Percentiles rank a stretch among this genome's conserved stretches.
phyloP scores from a whole-genome alignment of 2,329 filamentous ascomycete species.

The Ascochyta pisi region DNA sequence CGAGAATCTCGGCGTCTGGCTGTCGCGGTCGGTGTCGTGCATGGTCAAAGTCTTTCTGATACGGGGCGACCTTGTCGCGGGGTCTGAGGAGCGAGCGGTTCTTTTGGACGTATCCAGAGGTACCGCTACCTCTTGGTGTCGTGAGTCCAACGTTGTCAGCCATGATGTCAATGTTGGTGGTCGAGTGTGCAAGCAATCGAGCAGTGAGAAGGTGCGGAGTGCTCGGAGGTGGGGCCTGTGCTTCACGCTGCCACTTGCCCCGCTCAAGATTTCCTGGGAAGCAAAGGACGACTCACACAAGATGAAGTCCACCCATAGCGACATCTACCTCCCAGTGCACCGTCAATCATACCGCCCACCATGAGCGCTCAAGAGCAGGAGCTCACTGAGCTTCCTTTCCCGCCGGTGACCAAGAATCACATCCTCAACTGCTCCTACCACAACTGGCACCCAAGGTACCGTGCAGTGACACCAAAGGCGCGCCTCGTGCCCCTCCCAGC shows the following conservation, averaged over 20 bases:
- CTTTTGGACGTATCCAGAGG: constrained; percentile 95
- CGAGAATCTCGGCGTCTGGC: constrained; percentile 89
- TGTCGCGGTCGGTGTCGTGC: constrained; percentile 79
- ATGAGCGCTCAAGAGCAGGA: constrained; percentile 28
- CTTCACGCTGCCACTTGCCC: constrained; percentile 27
- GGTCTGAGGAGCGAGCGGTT: constrained; percentile 89
- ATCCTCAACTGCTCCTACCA: constrained; percentile 96
- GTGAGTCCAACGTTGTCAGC: constrained; percentile 96
- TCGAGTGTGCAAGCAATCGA: background rate
- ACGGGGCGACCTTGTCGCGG: constrained; percentile 80
- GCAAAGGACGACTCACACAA: constrained; percentile 32
- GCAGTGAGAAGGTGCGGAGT: constrained; percentile 20
- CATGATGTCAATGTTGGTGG: constrained; percentile 61
- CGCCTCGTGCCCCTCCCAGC: constrained; percentile 78
- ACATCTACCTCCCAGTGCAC: background rate
- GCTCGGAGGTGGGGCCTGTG: constrained; percentile 36
- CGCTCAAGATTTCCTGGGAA: constrained; percentile 35
- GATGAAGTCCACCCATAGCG: constrained; percentile 30
- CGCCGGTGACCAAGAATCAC: constrained; percentile 82
- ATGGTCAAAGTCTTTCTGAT: constrained; percentile 72
- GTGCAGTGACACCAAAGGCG: constrained; percentile 81
- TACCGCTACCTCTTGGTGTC: constrained; percentile 92
- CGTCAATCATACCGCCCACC: constrained; percentile 18
- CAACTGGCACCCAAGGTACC: constrained; percentile 87
- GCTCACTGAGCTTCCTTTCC: constrained; percentile 68